Evolutionary conservation across 2,329 filamentous ascomycete genomes (phyloP).

Genomic region (Beauveria sp.): DNA sequence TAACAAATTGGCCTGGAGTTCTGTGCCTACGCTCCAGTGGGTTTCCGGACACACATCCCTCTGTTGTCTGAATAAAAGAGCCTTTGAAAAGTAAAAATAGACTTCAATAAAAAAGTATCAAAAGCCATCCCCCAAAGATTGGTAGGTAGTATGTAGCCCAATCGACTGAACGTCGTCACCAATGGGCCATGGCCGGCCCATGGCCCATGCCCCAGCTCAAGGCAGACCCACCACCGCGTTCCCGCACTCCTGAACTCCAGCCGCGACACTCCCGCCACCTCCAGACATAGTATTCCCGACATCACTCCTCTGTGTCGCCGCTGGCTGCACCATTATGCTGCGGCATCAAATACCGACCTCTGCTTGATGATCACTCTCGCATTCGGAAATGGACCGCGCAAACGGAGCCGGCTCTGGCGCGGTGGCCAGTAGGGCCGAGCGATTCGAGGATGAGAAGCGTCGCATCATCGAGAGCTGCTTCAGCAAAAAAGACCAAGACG

Average conservation of each 20-base stretch:
- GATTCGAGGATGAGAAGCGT: slow-evolving; percentile 93
- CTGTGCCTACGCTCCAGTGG: too few species aligned
- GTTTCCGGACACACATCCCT: too few species aligned
- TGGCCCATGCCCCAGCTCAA: neutral
- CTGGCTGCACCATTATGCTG: slow-evolving; percentile 10
- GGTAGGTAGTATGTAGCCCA: neutral
- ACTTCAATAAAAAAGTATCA: too few species aligned
- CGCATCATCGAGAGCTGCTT: slow-evolving; percentile 95
- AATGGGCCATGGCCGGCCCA: neutral
- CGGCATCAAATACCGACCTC: neutral
- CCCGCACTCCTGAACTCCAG: slow-evolving; percentile 9
- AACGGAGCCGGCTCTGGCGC: slow-evolving; percentile 29
- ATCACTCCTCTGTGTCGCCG: slow-evolving; percentile 1
- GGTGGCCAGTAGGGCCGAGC: slow-evolving; percentile 54
- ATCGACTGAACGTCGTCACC: neutral
- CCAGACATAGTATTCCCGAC: neutral
- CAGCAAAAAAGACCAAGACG: slow-evolving; percentile 78
- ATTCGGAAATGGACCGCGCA: slow-evolving; percentile 30
- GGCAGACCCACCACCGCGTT: slow-evolving; percentile 5
- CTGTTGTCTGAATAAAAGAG: too few species aligned
- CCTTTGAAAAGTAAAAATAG: too few species aligned
- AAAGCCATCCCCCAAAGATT: neutral
- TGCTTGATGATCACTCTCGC: slow-evolving; percentile 17
- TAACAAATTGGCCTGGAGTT: too few species aligned
- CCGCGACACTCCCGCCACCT: slow-evolving; percentile 10